phyloP scores from a whole-genome alignment of 352 stramenopile genomes.

The Pythium brassicae region DNA sequence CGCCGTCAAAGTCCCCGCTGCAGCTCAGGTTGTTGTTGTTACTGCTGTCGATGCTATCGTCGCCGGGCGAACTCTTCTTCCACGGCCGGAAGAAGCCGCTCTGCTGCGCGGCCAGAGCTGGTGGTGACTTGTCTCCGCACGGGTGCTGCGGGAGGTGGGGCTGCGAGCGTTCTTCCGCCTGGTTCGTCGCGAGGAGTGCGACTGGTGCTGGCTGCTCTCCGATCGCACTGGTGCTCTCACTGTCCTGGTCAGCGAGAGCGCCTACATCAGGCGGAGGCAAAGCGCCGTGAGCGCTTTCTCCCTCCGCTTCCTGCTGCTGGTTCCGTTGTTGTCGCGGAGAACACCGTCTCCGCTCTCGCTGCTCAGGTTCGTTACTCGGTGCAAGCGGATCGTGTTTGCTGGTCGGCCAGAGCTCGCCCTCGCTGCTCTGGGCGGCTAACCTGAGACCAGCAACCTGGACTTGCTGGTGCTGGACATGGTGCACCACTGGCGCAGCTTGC shows the following conservation, averaged over 20 bases:
- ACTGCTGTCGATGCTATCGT: conserved; percentile 19
- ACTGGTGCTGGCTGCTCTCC: no score
- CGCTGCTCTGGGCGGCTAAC: not conserved
- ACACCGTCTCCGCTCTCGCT: conserved; percentile 1
- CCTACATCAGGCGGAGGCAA: not conserved
- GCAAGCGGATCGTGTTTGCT: not conserved
- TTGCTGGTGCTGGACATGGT: not conserved
- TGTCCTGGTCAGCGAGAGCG: not conserved
- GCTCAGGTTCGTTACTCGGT: not conserved
- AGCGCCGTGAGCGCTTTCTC: not conserved
- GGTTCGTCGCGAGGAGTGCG: no score
- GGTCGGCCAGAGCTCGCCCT: not conserved
- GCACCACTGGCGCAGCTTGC: not conserved
- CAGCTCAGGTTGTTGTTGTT: conserved; percentile 7
- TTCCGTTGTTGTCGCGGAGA: conserved; percentile 10
- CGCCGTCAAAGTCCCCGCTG: not conserved
- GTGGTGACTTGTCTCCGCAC: conserved; percentile 16
- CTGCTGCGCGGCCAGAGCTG: conserved; percentile 3
- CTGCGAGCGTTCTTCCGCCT: conserved; percentile 9
- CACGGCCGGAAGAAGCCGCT: conserved; percentile 53
- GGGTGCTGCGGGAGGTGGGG: not conserved
- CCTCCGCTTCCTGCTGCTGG: conserved; percentile 21
- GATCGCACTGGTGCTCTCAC: not conserved
- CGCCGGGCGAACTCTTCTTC: conserved; percentile 30
- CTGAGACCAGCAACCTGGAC: not conserved